phyloP scores from a whole-genome alignment of 1,284 basidiomycete genomes.

The Serendipita sp. region DNA sequence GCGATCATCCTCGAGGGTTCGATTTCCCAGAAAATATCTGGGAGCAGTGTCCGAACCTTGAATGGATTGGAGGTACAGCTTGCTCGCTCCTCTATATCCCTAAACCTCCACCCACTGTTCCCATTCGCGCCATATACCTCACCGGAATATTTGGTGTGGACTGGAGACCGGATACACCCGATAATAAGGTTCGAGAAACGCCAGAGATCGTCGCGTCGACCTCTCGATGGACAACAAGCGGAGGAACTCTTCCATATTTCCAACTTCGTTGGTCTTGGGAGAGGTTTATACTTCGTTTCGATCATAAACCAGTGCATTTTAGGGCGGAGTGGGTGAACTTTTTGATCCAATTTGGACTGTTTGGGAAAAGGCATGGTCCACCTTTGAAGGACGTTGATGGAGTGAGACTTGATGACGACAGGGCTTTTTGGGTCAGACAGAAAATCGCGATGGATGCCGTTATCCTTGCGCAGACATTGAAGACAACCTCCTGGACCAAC shows the following conservation, averaged over 20 bases:
- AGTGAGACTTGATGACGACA: not conserved
- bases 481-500: constrained; percentile 1
- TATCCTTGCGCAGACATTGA: not conserved
- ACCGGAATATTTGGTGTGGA: not conserved
- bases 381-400: constrained; percentile 1
- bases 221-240: not conserved
- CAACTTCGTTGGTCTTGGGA: not conserved
- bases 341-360: not conserved
- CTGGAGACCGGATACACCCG: not conserved
- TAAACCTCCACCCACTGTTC: not conserved
- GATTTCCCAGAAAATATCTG: not conserved
- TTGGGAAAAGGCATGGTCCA: not conserved
- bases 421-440: not conserved
- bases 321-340: constrained; percentile 1
- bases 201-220: not conserved
- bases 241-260: not conserved
- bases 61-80: not conserved
- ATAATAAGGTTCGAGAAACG: not conserved
- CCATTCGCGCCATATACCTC: not conserved
- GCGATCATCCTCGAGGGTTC: not conserved
- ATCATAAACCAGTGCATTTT: not conserved
- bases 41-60: not conserved
- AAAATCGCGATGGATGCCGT: not conserved
- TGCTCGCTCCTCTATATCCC: not conserved
- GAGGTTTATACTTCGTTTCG: not conserved